These are phyloP conservation scores for Xylariaceae sp. DNA, from an alignment of 2,329 filamentous ascomycete genomes.

Conservation along the genomic window DNA sequence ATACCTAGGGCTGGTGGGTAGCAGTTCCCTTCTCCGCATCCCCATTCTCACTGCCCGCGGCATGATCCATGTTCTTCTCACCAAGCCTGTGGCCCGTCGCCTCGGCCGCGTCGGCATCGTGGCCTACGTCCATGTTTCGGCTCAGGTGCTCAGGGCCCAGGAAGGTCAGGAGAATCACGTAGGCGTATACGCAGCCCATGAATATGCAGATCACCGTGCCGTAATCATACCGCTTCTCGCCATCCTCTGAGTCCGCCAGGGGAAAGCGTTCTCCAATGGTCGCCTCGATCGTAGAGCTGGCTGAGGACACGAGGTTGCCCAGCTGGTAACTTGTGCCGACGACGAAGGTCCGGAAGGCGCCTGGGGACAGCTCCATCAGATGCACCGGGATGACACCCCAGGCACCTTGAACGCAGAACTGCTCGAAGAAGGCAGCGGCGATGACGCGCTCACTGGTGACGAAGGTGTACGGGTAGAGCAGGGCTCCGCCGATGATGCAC, in stretches of 20 bases:
- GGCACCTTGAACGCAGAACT: slow-evolving; percentile 73
- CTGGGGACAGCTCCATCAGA: slow-evolving; percentile 71
- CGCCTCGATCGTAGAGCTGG: slow-evolving; percentile 71
- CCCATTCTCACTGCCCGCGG: slow-evolving; percentile 19
- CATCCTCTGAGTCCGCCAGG: slow-evolving; percentile 50
- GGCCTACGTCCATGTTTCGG: slow-evolving; percentile 45
- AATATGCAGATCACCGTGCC: slow-evolving; percentile 87
- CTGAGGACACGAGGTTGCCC: slow-evolving; percentile 67
- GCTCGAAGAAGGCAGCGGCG: slow-evolving; percentile 78
- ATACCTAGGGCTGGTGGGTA: slow-evolving; percentile 12
- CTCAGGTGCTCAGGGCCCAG: slow-evolving; percentile 55
- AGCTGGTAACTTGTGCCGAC: slow-evolving; percentile 73
- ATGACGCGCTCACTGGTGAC: slow-evolving; percentile 59
- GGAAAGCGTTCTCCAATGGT: slow-evolving; percentile 73
- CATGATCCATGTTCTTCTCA: slow-evolving; percentile 28
- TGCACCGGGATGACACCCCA: slow-evolving; percentile 77
- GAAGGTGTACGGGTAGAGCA: slow-evolving; percentile 82
- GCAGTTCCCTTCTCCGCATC: slow-evolving; percentile 24
- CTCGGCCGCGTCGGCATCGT: slow-evolving; percentile 45
- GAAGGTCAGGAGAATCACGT: slow-evolving; percentile 57
- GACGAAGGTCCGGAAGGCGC: slow-evolving; percentile 68
- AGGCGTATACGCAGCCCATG: slow-evolving; percentile 75
- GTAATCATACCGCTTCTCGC: slow-evolving; percentile 59
- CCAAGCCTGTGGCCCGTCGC: slow-evolving; percentile 35
- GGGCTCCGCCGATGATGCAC: slow-evolving; percentile 62